Base-by-base conservation (phyloP, 2,329 filamentous ascomycete species). In the Zasmidium cellare region DNA sequence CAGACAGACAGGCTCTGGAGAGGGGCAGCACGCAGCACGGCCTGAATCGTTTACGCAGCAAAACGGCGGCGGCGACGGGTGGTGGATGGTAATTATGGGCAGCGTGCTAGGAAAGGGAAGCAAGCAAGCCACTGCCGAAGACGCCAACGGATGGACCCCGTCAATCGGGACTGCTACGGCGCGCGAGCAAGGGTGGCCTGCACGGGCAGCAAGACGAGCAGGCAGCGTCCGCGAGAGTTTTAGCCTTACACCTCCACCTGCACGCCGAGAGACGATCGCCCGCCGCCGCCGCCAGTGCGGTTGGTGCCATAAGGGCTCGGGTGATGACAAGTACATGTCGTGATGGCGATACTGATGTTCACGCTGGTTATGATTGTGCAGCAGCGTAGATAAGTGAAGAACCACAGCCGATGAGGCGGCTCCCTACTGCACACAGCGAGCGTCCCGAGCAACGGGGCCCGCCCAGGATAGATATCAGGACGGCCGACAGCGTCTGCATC, bases 131-230 rank as follows among this genome's bases (percentile, higher is more conserved):
- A 56, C 53, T 56, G 53, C 53, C 53, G 46, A 51, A 25, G 3
- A 56, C 5, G 9, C 20, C 46, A 19, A 44, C 51, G 41, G 45
- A 25, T 31, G 2, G 46, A 56, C 46, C 53, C 53, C 53, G 28
- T 56, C 47, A 19, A 45, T 56, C 53, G 53, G 53, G 53, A 56
- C 16, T 48, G 53, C 53, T 49, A 56, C 53, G 46, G 53, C 47
- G 46, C 53, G 44, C 25, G 35, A 23, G 24, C 46, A 50, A 50
- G 46, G 52, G 50, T 52, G 19, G 38, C 50, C 35, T 52, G 50
- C 50, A n/a, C n/a, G 7, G 35, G 7, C n/a, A n/a, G 35, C 12
- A 41, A 3, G n/a, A 41, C 50, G n/a, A n/a, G n/a, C n/a, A n/a
- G n/a, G 41, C 23, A n/a, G 22, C 14, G 49, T 31, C n/a, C 31